These are phyloP conservation scores for Craterostigma plantagineum DNA, from an alignment of 257 asterid species.

Conservation along the genomic window DNA sequence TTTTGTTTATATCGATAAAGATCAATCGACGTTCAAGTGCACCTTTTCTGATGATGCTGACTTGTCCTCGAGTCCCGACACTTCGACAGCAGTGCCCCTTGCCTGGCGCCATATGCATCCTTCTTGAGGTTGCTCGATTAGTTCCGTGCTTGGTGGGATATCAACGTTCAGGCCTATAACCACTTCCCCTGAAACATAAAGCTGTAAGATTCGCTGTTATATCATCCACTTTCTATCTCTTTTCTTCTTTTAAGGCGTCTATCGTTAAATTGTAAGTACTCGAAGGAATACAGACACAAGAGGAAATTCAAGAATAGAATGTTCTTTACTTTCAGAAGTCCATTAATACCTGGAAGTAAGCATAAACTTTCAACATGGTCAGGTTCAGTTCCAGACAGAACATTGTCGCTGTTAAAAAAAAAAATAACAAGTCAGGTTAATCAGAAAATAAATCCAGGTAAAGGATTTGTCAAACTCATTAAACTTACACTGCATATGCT, in stretches of 20 bases:
- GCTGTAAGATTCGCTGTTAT: background rate
- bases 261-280: too few species aligned
- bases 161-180: slow-evolving; percentile 37
- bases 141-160: slow-evolving; percentile 43
- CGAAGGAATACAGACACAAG: background rate
- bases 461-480: too few species aligned
- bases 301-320: background rate
- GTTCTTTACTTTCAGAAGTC: background rate
- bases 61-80: slow-evolving; percentile 30
- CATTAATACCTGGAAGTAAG: slow-evolving; percentile 56
- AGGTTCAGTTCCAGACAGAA: slow-evolving; percentile 18
- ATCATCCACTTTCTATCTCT: too few species aligned
- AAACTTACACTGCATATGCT: slow-evolving; percentile 46
- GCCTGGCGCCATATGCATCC: slow-evolving; percentile 73
- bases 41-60: slow-evolving; percentile 46
- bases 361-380: slow-evolving; percentile 41
- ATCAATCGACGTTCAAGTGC: slow-evolving; percentile 3
- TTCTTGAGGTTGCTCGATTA: slow-evolving; percentile 59
- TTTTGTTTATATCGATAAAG: too few species aligned
- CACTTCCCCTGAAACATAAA: slow-evolving; percentile 42
- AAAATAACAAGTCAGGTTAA: slow-evolving; percentile 4
- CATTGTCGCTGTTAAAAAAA: slow-evolving; percentile 24
- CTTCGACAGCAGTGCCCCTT: slow-evolving; percentile 77
- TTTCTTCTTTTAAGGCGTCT: too few species aligned
- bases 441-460: slow-evolving; percentile 6